Evolutionary conservation across 1,139 yeast species (phyloP), one percentile per base, ranked within the genome.

Genomic region (Wickerhamomyces sp.): DNA sequence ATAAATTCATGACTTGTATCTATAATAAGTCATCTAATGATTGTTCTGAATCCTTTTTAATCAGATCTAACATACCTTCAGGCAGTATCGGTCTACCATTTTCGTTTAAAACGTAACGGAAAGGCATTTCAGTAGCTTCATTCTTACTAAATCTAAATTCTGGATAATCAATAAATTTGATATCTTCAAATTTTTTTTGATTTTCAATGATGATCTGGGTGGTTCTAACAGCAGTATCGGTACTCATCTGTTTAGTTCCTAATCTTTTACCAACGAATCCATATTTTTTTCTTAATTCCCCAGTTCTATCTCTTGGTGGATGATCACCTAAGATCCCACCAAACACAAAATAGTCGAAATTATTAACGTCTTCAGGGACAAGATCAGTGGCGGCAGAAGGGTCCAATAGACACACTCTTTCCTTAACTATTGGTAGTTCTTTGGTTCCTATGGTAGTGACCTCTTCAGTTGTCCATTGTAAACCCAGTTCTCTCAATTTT

Each of bases 91-190:
- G 98, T 51, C 75, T 74, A 4, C 79, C 80, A 2, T 75, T 59
- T 4, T 67, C 71, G 54, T 82, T 84, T 46, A 82, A 69, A 31
- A 93, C 84, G 59, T 93, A 93, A 61, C 98, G 75, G 69, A 93
- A 93, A 4, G 99, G 99, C 99, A 93, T 93, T 63, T 93, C 97
- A 0, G 96, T 90, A 7, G 95, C 86, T 65, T 93, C 98, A 61
- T 86, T 80, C 64, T 84, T 84, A 67, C 74, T 84, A 69, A 87
- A 91, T 62, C 89, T 79, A 55, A 93, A 84, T 66, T 91, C 98
- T 3, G 99, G 99, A 62, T 88, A 90, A 64, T 93, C 98, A 50
- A 91, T 79, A 63, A 88, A 91, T 47, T 78, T 76, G 49, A 93
- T 88, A 41, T 85, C 77, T 48, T 84, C 85, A 55, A 93, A 84